A percentile compares a stretch with the other conserved stretches of the same genome.
Conservation (phyloP, 805 yeast genomes). For the Candida coquimbonensis region DNA sequence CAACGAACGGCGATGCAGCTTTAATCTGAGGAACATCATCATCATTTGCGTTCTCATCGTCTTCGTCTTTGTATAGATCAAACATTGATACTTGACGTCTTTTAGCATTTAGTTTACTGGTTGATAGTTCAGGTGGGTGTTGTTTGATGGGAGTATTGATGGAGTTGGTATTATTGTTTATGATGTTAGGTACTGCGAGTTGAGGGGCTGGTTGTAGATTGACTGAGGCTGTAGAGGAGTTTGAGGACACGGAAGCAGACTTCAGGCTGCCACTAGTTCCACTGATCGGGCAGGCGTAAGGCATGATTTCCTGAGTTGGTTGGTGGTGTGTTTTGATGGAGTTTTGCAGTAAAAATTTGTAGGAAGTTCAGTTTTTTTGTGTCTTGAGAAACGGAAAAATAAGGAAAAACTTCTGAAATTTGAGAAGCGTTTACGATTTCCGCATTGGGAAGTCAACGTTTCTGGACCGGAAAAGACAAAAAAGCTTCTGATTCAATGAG, state of each 20-base stretch:
- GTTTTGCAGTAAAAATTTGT: too few relatives aligned
- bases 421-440: background rate
- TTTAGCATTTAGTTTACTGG: background rate
- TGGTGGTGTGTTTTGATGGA: background rate
- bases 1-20: background rate
- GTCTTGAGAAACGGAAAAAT: background rate
- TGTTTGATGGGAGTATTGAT: too few relatives aligned
- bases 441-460: slow-evolving; percentile 3
- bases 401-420: too few relatives aligned
- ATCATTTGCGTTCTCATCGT: slow-evolving; percentile 2
- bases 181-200: too few relatives aligned
- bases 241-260: background rate
- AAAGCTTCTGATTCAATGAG: background rate
- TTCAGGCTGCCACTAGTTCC: slow-evolving; percentile 11
- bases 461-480: background rate
- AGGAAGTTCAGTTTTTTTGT: background rate
- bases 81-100: slow-evolving; percentile 6
- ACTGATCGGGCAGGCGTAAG: slow-evolving; percentile 23
- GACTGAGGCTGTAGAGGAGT: background rate
- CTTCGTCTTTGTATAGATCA: slow-evolving; percentile 18
- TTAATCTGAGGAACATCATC: background rate
- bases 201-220: background rate
- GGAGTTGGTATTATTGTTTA: too few relatives aligned
- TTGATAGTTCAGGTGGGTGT: background rate
- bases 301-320: slow-evolving; percentile 11